Evolutionary conservation across 2,329 filamentous ascomycete genomes (phyloP), one percentile per base, ranked within the genome.

Genomic region (Lasiodiplodia citricola): DNA sequence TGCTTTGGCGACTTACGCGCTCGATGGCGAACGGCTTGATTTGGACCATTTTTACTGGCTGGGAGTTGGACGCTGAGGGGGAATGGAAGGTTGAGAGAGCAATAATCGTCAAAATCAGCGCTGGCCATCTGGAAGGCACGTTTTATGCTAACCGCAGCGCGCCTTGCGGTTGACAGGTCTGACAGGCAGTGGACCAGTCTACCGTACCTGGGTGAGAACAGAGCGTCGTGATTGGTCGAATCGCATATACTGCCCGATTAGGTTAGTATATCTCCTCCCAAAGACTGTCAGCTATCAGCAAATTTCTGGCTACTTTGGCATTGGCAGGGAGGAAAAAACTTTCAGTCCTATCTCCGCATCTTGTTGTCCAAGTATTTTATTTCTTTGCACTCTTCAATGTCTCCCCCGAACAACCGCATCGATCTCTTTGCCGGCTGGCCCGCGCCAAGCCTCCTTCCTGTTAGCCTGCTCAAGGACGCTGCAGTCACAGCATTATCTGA

Each of bases 341-440:
- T 50, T 62, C 47, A 23, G 31, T 35, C 31, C 31, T 28, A 14
- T 37, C 25, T 57, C 55, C 13, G 25, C 37, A 28, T 28, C 4
- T 28, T 28, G 4, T 6, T 28, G 4, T 28, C 1, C 28, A 28
- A 28, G 4, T 28, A 5, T 28, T 28, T 28, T 5, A 28, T 28
- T 28, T 28, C 28, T 28, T 28, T 62, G 18, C 21, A 28, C 4
- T 50, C 23, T 21, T 31, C 57, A 62, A 50, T 62, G 57, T 18
- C 21, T 31, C 25, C 38, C 11, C 4, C 38, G 14, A 14, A 18
- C 13, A 5, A 67, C 28, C 80, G 80, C n/a, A 90, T 92, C 75
- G 91, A 91, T 74, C 83, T 92, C 68, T 81, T 90, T 67, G 84
- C 87, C 54, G 91, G 91, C 74, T 93, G 90, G 90, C 91, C 91